phyloP scores from a whole-genome alignment of 164 flowering plant species.

The Pachysandra terminalis region DNA sequence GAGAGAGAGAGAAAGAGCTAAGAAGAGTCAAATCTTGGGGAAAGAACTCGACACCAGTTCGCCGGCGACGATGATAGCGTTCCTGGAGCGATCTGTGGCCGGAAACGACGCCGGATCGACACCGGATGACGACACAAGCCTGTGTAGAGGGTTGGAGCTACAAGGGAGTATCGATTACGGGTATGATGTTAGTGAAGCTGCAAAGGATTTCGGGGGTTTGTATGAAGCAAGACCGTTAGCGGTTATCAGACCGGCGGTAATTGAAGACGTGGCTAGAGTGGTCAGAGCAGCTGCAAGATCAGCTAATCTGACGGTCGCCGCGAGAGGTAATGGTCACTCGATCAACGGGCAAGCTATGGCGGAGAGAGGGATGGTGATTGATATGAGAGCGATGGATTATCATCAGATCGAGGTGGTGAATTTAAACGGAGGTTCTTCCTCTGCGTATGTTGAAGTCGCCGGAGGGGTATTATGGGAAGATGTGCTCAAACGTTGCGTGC shows the following conservation, averaged over 20 bases:
- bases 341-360: slow-evolving; percentile 92
- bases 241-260: slow-evolving; percentile 38
- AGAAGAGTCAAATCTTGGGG: too few relatives aligned
- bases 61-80: slow-evolving; percentile 48
- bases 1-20: not conserved
- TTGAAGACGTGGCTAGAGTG: slow-evolving; percentile 47
- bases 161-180: slow-evolving; percentile 35
- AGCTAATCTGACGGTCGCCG: slow-evolving; percentile 65
- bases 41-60: not conserved
- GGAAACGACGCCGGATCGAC: slow-evolving; percentile 37
- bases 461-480: slow-evolving; percentile 92
- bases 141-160: slow-evolving; percentile 34
- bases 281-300: slow-evolving; percentile 38
- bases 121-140: slow-evolving; percentile 13
- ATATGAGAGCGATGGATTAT: slow-evolving; percentile 51
- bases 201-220: slow-evolving; percentile 75
- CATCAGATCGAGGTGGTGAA: slow-evolving; percentile 7
- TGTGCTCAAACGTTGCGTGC: slow-evolving; percentile 49
- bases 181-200: slow-evolving; percentile 24
- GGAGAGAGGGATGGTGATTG: slow-evolving; percentile 63
- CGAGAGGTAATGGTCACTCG: slow-evolving; percentile 91
- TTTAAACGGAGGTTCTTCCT: too few relatives aligned
- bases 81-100: slow-evolving; percentile 41
- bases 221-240: slow-evolving; percentile 41
- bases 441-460: slow-evolving; percentile 46